Evolutionary conservation across 345 rosid genomes (phyloP).

Genomic region (Cochlearia excelsa): DNA sequence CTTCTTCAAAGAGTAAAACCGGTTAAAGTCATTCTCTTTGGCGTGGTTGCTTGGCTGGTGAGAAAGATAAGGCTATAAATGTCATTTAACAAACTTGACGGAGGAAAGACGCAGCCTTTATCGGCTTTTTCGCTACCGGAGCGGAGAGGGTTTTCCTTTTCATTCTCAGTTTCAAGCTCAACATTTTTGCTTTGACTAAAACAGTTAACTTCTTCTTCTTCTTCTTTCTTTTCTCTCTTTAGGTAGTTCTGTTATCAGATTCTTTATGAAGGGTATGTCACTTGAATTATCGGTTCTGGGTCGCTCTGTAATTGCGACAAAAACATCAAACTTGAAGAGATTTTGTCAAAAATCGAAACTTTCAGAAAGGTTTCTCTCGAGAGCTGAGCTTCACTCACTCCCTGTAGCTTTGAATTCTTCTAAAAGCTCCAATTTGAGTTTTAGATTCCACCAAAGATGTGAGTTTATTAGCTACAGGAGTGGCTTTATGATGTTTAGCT

Average conservation of each 20-base stretch:
- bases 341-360: constrained; percentile 37
- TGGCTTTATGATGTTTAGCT: constrained; percentile 28
- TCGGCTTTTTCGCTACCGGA: background rate
- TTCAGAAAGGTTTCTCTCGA: constrained; percentile 29
- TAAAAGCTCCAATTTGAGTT: constrained; percentile 24
- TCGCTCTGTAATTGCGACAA: constrained; percentile 40
- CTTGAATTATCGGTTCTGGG: constrained; percentile 49
- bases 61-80: constrained; percentile 18
- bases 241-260: background rate
- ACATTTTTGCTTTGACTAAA: background rate
- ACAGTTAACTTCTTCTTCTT: no score
- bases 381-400: constrained; percentile 30
- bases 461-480: constrained; percentile 27
- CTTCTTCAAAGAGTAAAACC: no score
- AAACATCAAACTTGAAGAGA: constrained; percentile 31
- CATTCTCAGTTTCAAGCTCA: constrained; percentile 13
- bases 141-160: constrained; percentile 6
- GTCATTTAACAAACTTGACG: constrained; percentile 23
- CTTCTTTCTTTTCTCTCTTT: no score
- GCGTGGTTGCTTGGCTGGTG: no score
- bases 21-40: background rate
- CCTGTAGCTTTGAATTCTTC: constrained; percentile 11
- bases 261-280: constrained; percentile 41
- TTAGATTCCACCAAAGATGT: constrained; percentile 19
- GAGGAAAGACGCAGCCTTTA: constrained; percentile 37